Base-by-base conservation (phyloP, 2,329 filamentous ascomycete species). In the Penicillium sp. region DNA sequence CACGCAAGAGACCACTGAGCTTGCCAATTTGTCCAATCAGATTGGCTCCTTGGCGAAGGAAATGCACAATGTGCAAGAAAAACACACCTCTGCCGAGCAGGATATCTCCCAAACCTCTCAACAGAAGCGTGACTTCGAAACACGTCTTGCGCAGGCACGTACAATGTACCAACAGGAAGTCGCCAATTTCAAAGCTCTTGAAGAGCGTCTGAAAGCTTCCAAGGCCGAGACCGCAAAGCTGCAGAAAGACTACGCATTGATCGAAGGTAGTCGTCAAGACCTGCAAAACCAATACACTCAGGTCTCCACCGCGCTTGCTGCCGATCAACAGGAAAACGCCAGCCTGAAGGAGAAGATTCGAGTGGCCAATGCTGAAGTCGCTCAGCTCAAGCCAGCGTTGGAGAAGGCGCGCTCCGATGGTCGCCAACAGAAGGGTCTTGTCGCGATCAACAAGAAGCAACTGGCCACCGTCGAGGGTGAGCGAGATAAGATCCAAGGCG, bases 391-490 rank as follows among this genome's bases (percentile, higher is more conserved):
- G 63, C 88, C 89, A 20, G 82, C 90, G 50, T 79, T 98, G 35
- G 92, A 98, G 62, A 96, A 95, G 71, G 75, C 94, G 54, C 88
- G 85, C 61, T 86, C 84, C 9, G 88, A 95, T 53, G 88, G 88
- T 16, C 81, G 92, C 28, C 92, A 96, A 63, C 89, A 96, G 59
- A 96, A 94, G 69, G 92, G 92, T 12, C 74, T 96, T 49, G 90
- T 94, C 18, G 89, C 92, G 29, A 98, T 98, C 68, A 95, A 95
- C 69, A 96, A 93, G 74, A 98, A 98, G 70, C 92, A 98, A 67
- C 72, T 96, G 43, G 79, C 83, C 23, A 95, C 89, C 1, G 86
- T 84, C 40, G 92, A 98, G 64, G 78, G 77, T 32, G 90, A 96
- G 62, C 79, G 85, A 20, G 90, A 96, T 44, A 90, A 86, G 70